These are phyloP conservation scores for Saccharomycopsis fibuligera DNA, from an alignment of 805 yeast genomes.

Conservation along the genomic window DNA sequence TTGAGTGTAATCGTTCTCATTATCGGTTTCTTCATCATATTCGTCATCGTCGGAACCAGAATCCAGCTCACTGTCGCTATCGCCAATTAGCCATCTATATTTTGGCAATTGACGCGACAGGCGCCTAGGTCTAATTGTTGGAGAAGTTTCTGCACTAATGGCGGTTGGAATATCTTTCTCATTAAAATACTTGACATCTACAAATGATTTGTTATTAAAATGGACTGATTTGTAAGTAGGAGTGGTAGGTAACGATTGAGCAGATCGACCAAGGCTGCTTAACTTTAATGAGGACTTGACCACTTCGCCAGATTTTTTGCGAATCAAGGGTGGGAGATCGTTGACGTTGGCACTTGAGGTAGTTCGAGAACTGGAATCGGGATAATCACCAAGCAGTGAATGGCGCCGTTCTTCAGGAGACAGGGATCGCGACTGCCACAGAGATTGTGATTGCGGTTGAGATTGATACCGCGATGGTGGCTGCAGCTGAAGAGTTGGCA, in stretches of 20 bases:
- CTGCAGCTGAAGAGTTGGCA: background rate
- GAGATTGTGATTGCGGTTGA: background rate
- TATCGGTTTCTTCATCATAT: conserved; percentile 23
- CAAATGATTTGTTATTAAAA: conserved; percentile 54
- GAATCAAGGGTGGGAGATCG: conserved; percentile 34
- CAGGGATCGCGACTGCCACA: background rate
- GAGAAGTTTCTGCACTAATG: conserved; percentile 63
- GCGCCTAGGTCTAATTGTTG: conserved; percentile 29
- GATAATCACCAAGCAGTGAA: no score
- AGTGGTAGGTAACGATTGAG: conserved; percentile 43
- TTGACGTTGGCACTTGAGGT: background rate
- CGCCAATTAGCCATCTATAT: conserved; percentile 21
- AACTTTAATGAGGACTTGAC: conserved; percentile 67
- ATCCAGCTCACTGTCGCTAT: conserved; percentile 22
- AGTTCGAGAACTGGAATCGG: background rate
- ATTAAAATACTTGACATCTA: conserved; percentile 67
- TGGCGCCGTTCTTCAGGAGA: background rate
- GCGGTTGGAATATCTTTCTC: conserved; percentile 71
- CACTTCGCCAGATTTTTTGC: conserved; percentile 86
- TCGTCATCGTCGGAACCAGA: conserved; percentile 19
- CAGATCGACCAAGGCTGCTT: conserved; percentile 28
- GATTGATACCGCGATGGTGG: background rate
- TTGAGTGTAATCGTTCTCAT: conserved; percentile 23
- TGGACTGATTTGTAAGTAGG: conserved; percentile 75
- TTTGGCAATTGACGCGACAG: conserved; percentile 3